Base-by-base conservation (phyloP, 306 rosid species). In the Ziziphus jujuba region DNA sequence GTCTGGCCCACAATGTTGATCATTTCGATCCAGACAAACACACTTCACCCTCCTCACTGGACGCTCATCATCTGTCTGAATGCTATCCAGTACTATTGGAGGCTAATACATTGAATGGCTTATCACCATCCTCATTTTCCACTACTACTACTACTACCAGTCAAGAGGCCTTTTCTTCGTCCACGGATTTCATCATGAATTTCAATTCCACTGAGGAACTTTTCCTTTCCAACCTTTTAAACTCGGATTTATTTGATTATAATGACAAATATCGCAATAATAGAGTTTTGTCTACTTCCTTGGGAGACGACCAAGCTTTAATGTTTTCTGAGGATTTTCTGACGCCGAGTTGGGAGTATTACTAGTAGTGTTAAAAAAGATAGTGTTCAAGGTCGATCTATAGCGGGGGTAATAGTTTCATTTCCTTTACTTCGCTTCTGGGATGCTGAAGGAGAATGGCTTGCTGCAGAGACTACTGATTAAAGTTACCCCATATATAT, bases 141-240 rank as follows among this genome's bases (percentile, higher is more conserved):
- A 28, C 33, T 40, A 40, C 3, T 40, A 10, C 45, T 14, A 13
- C 33, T 13, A 15, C 43, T 21, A 21, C 14, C 11, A 25, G 31
- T 60, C 19, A 70, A 23, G n/a, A n/a, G n/a, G n/a, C n/a, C n/a
- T n/a, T n/a, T n/a, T n/a, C n/a, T 8, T 59, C 40, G 9, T 38
- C 67, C 13, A 25, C 79, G 13, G 69, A 60, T 21, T 60, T 66
- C 6, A 5, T 34, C 48, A 2, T 12, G 51, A 59, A 67, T 67
- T 59, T 74, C 48, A 56, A 14, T 17, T n/a, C n/a, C n/a, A 44
- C 20, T n/a, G 45, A 44, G 7, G 79, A 67, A 57, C 55, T 74
- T 44, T 52, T 19, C 52, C 21, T 61, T 5, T 7, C 70, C 15
- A 60, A 16, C 62, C 53, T 75, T n/a, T 48, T 66, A 25, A 19